Base-by-base conservation (phyloP, 768 basidiomycete genomes). In the Pleurotus djamor region DNA sequence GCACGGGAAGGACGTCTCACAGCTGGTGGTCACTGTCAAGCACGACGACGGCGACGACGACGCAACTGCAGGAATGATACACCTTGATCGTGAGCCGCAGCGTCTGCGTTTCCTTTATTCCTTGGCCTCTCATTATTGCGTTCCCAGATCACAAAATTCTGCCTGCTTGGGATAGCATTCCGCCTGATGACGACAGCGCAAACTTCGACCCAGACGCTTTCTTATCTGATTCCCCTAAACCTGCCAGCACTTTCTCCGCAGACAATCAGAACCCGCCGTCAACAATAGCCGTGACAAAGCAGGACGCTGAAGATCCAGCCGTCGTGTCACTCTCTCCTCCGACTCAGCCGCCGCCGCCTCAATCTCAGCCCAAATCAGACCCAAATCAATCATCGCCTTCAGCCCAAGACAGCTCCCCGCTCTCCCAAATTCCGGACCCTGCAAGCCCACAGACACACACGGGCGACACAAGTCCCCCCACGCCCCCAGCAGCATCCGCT, bases 401-500 rank as follows among this genome's bases (percentile, higher is more conserved):
- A 17, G 17, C 17, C 16, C 80, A 85, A 72, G 75, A 75, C 65
- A 79, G 76, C 66, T 87, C 85, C 0, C 83, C 84, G 33, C 73
- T 86, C 48, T 85, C 85, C 16, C 84, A 85, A 28, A 74, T 79
- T 0, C 83, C 85, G 35, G 80, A 80, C 48, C 69, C 76, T 6
- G 72, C 68, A 34, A 78, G 80, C 0, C 76, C 75, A 14, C 68
- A 65, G 13, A 67, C 72, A 2, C 69, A 35, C 52, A 38, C 21
- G 16, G 47, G 43, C 48, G 34, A 48, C 9, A 14, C 48, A 58
- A n/a, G 45, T 17, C 48, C 45, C 48, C 57, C 57, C 10, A 16
- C 21, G 17, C 38, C 35, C 52, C 51, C 55, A 44, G 60, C 75
- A 44, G 66, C 70, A 47, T 68, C 71, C 64, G 67, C 69, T 41